These are phyloP conservation scores for Agaricus subrufescens DNA, from an alignment of 768 basidiomycete species.

Conservation along the genomic window DNA sequence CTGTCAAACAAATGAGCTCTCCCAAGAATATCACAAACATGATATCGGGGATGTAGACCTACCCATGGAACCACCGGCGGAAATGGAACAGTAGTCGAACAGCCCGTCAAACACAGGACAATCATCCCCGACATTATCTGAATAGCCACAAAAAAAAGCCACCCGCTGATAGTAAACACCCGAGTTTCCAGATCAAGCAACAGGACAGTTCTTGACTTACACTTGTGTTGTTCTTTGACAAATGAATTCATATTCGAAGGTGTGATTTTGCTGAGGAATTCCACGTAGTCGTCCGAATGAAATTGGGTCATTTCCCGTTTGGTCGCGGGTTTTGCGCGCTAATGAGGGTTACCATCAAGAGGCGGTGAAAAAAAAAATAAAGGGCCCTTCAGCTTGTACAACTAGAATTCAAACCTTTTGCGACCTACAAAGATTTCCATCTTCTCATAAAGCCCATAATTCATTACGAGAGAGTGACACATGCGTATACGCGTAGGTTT, in stretches of 20 bases:
- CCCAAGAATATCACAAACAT: neutral
- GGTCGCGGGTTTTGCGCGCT: conserved; percentile 99
- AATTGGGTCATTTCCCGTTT: conserved; percentile 99
- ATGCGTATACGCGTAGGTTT: conserved; percentile 98
- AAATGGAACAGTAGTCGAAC: conserved; percentile 99
- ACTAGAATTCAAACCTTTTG: neutral
- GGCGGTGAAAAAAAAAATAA: conserved; percentile 1
- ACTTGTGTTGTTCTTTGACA: conserved; percentile 94
- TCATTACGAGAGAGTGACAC: conserved; percentile 99
- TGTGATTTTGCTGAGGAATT: conserved; percentile 90
- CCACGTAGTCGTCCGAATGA: conserved; percentile 98
- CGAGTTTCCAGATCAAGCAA: neutral
- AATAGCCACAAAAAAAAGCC: neutral
- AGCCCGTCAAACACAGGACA: conserved; percentile 98
- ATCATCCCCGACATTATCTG: conserved; percentile 98
- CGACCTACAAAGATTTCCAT: conserved; percentile 98
- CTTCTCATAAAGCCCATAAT: conserved; percentile 97
- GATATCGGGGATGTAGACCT: conserved; percentile 18
- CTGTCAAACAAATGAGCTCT: conserved; percentile 33
- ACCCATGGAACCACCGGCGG: conserved; percentile 99
- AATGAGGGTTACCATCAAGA: neutral
- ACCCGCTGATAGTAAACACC: neutral
- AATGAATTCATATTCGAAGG: conserved; percentile 94
- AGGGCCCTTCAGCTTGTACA: neutral
- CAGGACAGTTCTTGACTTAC: conserved; percentile 35